phyloP scores from a whole-genome alignment of 306 rosid species.

The Hylodesmum podocarpum region DNA sequence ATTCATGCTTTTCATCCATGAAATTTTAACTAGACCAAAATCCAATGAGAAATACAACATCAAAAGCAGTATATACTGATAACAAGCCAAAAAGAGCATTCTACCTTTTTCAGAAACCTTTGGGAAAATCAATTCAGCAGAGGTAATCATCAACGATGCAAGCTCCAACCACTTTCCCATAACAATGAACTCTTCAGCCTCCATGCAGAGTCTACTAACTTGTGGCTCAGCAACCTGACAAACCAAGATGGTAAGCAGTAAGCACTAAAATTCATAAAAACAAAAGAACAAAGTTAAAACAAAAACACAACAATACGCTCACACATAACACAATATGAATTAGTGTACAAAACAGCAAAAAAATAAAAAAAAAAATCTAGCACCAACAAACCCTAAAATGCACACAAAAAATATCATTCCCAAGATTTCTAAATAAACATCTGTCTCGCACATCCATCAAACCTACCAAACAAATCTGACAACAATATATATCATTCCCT shows the following conservation, averaged over 20 bases:
- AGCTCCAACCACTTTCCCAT: slow-evolving; percentile 81
- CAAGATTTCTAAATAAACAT: neutral
- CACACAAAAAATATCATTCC: neutral
- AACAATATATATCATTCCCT: neutral
- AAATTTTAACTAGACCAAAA: neutral
- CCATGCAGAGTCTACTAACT: slow-evolving; percentile 71
- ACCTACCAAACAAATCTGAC: neutral
- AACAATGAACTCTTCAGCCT: slow-evolving; percentile 77
- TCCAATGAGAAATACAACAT: neutral
- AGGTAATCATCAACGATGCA: slow-evolving; percentile 78
- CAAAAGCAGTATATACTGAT: neutral
- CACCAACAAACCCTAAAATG: neutral
- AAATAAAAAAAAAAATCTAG: neutral
- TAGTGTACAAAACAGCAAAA: neutral
- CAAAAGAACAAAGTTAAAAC: neutral
- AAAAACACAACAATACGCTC: neutral
- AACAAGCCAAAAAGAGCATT: neutral
- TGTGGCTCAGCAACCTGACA: slow-evolving; percentile 83
- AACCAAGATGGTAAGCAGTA: neutral
- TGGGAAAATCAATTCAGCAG: slow-evolving; percentile 55
- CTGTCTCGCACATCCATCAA: neutral
- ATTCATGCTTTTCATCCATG: slow-evolving; percentile 10
- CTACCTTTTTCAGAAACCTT: slow-evolving; percentile 2
- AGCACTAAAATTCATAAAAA: neutral
- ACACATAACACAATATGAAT: neutral